These are phyloP conservation scores for Phialophora tarda DNA, from an alignment of 2,329 filamentous ascomycete genomes.

Conservation along the genomic window DNA sequence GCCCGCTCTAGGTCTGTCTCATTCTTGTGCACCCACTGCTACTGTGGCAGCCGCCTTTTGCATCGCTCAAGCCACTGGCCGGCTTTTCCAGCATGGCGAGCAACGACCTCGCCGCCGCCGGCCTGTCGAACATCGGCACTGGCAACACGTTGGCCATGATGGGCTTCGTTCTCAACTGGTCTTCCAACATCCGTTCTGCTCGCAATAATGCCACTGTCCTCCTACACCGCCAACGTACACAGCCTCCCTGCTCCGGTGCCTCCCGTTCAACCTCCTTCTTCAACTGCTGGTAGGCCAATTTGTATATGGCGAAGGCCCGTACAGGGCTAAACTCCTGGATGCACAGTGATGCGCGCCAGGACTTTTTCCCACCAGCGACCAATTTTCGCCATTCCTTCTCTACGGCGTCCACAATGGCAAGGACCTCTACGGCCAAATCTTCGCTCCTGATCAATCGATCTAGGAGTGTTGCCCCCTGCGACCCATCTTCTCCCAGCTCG, in stretches of 20 bases:
- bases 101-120: not conserved
- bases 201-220: slow-evolving; percentile 2
- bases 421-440: not conserved
- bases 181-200: slow-evolving; percentile 1
- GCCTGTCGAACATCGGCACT: not conserved
- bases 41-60: not conserved
- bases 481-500: not conserved
- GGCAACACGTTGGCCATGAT: not conserved
- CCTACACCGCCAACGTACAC: not conserved
- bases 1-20: not conserved
- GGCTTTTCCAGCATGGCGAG: not conserved
- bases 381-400: slow-evolving; percentile 4
- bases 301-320: not conserved
- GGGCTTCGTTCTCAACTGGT: slow-evolving; percentile 7
- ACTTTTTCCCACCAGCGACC: not conserved
- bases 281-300: not conserved
- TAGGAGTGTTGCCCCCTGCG: not conserved
- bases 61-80: not conserved
- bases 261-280: not conserved
- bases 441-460: not conserved
- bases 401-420: slow-evolving; percentile 4
- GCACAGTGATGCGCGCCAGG: not conserved
- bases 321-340: not conserved
- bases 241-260: not conserved
- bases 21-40: not conserved